Base-by-base conservation (phyloP, 345 rosid species). In the Rhizophora mangle region DNA sequence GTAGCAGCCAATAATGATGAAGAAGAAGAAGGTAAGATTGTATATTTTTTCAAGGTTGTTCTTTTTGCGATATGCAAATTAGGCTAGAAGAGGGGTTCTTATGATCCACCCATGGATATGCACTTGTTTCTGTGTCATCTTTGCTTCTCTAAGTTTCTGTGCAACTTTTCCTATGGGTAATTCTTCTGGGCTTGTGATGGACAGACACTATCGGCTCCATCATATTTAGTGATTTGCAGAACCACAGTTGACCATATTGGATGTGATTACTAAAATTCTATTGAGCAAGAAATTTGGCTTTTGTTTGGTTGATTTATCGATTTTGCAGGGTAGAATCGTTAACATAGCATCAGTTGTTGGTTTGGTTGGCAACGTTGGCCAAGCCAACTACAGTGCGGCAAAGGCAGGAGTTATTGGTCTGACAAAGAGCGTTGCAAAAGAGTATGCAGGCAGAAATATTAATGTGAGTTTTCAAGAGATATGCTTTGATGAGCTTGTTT, bases 351-450 rank as follows among this genome's bases (percentile, higher is more conserved):
- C 98, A 56, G 99, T 92, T 58, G 96, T 90, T 71, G 98, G 99
- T 79, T 86, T 95, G 77, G 86, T 90, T 74, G 99, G 99, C 73
- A 95, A 95, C n/a, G 70, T 61, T 27, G 99, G 99, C 32, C 99
- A 95, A 87, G 96, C 98, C 73, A 95, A 95, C 86, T 95, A 92
- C 72, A 90, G 96, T 76, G 99, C 99, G 36, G 96, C 99, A 22
- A 95, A 95, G 82, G 99, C 94, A 26, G 98, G 99, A 77, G 99
- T 95, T 73, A 95, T 95, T 83, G 89, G 96, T 46, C 68, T 95
- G 29, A 90, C 99, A 68, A 95, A 95, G 79, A 74, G 85, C 74
- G 90, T 80, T 64, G 99, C 99, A 26, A 92, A 74, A 83, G 99
- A 95, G 77, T 90, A 85, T 82, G 86, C 96, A 3, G 82, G 96